A percentile compares a stretch with the other conserved stretches of the same genome.
Evolutionary conservation across 176 grass and related monocot species (phyloP).

Genomic region (Triticum timopheevii): DNA sequence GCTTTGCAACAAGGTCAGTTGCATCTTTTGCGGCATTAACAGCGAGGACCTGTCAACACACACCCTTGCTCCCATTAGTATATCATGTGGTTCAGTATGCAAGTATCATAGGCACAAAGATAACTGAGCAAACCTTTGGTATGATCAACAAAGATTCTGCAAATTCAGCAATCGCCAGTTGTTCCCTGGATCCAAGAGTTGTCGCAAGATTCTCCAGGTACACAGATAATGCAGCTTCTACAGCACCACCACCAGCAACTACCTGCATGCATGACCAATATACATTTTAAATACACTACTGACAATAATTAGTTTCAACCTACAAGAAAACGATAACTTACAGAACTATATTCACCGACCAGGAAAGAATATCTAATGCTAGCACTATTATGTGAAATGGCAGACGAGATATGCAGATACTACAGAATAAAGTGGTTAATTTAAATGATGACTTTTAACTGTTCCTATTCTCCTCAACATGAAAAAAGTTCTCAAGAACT

Average conservation of each 20-base stretch:
- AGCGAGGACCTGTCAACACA: conserved; percentile 58
- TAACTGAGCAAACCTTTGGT: conserved; percentile 62
- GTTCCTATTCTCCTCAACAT: not conserved
- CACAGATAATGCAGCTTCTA: conserved; percentile 81
- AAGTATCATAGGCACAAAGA: not conserved
- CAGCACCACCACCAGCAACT: conserved; percentile 93
- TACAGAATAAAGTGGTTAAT: not conserved
- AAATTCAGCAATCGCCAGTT: conserved; percentile 91
- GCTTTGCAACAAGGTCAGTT: conserved; percentile 88
- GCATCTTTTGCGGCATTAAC: conserved; percentile 94
- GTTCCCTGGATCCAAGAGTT: conserved; percentile 89
- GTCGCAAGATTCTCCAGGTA: conserved; percentile 95
- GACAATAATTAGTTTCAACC: too few species aligned
- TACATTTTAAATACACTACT: not conserved
- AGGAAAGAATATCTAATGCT: not conserved
- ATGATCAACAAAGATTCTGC: conserved; percentile 89
- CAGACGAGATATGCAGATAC: too few species aligned
- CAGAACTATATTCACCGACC: too few species aligned
- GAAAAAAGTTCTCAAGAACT: not conserved
- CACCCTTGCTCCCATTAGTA: too few species aligned
- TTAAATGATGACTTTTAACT: not conserved
- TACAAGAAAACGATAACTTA: too few species aligned
- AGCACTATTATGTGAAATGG: too few species aligned
- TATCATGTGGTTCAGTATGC: not conserved
- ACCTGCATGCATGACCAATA: conserved; percentile 55